Evolutionary conservation across 768 basidiomycete genomes (phyloP).

Genomic region (Hydnum rufescens): DNA sequence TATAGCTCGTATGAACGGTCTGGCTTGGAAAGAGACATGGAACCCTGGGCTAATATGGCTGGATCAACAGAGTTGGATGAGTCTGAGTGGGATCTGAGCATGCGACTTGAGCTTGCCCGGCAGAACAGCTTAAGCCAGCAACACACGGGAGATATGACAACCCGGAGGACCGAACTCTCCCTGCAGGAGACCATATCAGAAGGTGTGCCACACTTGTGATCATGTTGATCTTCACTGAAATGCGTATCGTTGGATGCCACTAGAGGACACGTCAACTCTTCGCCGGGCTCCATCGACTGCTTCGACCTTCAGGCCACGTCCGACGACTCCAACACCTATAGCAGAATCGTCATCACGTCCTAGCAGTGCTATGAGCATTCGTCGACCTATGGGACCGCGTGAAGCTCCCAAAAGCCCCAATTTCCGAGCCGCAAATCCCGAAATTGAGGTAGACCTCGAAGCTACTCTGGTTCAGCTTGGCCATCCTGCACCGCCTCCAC

Average conservation of each 20-base stretch:
- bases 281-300: neutral
- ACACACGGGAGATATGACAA: constrained; percentile 17
- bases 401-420: neutral
- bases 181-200: neutral
- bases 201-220: neutral
- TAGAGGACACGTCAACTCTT: neutral
- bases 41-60: neutral
- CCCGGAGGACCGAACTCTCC: neutral
- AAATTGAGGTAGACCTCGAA: neutral
- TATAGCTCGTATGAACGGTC: neutral
- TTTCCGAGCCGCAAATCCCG: neutral
- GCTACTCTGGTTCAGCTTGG: neutral
- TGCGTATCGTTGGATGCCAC: neutral
- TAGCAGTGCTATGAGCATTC: neutral
- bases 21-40: neutral
- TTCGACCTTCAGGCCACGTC: neutral
- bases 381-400: neutral
- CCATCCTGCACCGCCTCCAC: neutral
- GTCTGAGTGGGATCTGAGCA: constrained; percentile 57
- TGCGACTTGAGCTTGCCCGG: constrained; percentile 63
- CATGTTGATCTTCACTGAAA: neutral
- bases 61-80: constrained; percentile 21
- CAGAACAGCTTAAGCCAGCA: constrained; percentile 68
- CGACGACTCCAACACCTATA: neutral
- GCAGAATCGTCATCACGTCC: neutral